These are phyloP conservation scores for Scleroderma bovista DNA, from an alignment of 768 basidiomycete species.

Conservation along the genomic window DNA sequence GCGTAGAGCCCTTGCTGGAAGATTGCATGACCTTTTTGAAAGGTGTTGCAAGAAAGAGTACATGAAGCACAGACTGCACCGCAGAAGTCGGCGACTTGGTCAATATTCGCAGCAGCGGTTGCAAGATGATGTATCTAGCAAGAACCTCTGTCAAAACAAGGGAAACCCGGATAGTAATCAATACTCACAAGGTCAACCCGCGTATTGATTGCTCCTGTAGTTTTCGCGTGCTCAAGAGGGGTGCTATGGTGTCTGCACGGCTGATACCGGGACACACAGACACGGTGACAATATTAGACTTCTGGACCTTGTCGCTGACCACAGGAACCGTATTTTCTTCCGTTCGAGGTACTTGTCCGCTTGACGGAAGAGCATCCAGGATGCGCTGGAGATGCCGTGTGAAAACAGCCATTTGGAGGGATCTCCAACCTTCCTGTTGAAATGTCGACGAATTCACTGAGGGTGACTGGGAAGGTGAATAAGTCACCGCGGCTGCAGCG, in stretches of 20 bases:
- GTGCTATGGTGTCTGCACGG: conserved; percentile 61
- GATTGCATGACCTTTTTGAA: conserved; percentile 49
- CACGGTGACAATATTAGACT: conserved; percentile 71
- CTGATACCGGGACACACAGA: conserved; percentile 75
- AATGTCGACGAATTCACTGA: conserved; percentile 31
- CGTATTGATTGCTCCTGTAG: conserved; percentile 33
- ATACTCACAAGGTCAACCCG: conserved; percentile 47
- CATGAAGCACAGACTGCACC: conserved; percentile 77
- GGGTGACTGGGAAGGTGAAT: conserved; percentile 26
- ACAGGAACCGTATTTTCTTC: conserved; percentile 31
- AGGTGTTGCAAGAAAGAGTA: conserved; percentile 75
- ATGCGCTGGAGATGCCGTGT: conserved; percentile 81
- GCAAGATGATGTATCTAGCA: conserved; percentile 57
- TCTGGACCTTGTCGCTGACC: conserved; percentile 40
- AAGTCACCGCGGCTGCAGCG: conserved; percentile 60
- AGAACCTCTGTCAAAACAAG: conserved; percentile 2
- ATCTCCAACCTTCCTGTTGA: conserved; percentile 57
- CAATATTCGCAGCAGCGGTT: conserved; percentile 62
- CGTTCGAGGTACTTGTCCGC: conserved; percentile 45
- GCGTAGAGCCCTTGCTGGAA: conserved; percentile 24
- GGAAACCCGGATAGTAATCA: background rate
- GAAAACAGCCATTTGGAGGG: conserved; percentile 57
- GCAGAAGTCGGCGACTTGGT: conserved; percentile 61
- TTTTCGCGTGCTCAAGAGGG: conserved; percentile 26
- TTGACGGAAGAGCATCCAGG: conserved; percentile 70